These are phyloP conservation scores for Cryptosporidium felis DNA, from an alignment of 169 alveolate genomes.

Conservation along the genomic window DNA sequence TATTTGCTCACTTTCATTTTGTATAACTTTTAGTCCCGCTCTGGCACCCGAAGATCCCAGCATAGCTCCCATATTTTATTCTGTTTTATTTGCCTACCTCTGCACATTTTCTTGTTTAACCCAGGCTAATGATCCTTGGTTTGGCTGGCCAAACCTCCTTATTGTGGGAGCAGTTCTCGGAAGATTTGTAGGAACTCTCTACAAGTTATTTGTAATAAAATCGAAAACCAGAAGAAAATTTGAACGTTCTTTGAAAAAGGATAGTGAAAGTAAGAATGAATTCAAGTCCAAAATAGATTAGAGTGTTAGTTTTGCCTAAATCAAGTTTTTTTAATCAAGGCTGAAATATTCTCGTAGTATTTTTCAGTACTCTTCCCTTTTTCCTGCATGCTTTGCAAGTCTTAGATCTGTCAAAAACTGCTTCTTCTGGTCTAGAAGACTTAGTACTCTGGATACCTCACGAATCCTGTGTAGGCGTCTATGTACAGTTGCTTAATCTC, in stretches of 20 bases:
- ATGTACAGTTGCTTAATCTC: conserved; percentile 59
- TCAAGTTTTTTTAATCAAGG: too few relatives aligned
- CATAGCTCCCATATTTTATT: conserved; percentile 29
- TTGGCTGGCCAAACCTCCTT: conserved; percentile 18
- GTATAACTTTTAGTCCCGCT: conserved; percentile 7
- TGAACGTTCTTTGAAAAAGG: too few relatives aligned
- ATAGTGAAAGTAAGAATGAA: too few relatives aligned
- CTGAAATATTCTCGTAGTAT: too few relatives aligned
- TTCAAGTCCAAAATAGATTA: too few relatives aligned
- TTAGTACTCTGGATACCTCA: conserved; percentile 30
- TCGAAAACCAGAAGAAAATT: too few relatives aligned
- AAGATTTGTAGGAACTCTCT: conserved; percentile 15
- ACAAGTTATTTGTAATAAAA: neutral
- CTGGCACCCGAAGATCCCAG: conserved; percentile 10
- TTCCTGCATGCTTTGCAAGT: too few relatives aligned
- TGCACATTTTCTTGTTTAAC: neutral
- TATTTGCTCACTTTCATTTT: too few relatives aligned
- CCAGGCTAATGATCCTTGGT: neutral
- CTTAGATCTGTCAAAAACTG: too few relatives aligned
- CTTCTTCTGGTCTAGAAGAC: too few relatives aligned
- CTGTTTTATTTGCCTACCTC: conserved; percentile 10
- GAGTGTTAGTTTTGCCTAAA: too few relatives aligned
- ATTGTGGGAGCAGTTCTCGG: conserved; percentile 33
- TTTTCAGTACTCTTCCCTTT: too few relatives aligned
- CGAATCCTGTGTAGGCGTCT: conserved; percentile 60